These are phyloP conservation scores for Phytophthora podocarpi DNA, from an alignment of 352 stramenopile genomes.

Conservation along the genomic window DNA sequence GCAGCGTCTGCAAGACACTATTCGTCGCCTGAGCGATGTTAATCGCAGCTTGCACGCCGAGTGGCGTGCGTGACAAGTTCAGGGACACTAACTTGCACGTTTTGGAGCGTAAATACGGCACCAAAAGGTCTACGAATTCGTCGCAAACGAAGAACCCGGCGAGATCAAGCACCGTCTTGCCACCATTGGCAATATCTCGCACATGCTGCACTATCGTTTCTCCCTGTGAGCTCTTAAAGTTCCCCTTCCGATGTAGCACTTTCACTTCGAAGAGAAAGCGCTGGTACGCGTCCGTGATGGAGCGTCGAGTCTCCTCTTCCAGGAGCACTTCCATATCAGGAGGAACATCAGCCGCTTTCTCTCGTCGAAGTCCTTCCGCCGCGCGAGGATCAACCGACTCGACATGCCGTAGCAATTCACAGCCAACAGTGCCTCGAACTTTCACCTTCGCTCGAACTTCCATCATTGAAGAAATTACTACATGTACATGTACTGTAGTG, in stretches of 20 bases:
- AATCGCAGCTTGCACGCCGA: slow-evolving; percentile 51
- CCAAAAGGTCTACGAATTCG: slow-evolving; percentile 60
- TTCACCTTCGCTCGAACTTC: slow-evolving; percentile 34
- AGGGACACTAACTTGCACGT: slow-evolving; percentile 51
- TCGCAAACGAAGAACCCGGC: slow-evolving; percentile 61
- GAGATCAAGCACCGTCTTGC: slow-evolving; percentile 52
- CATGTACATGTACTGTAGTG: too few species aligned
- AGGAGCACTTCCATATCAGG: slow-evolving; percentile 55
- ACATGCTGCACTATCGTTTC: slow-evolving; percentile 62
- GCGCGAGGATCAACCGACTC: slow-evolving; percentile 61
- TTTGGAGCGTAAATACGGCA: slow-evolving; percentile 58
- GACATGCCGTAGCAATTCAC: slow-evolving; percentile 47
- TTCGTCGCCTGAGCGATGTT: slow-evolving; percentile 50
- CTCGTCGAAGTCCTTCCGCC: slow-evolving; percentile 56
- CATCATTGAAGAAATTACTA: slow-evolving; percentile 21
- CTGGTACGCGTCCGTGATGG: slow-evolving; percentile 70
- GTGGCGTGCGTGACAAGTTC: slow-evolving; percentile 55
- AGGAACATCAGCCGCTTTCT: slow-evolving; percentile 6
- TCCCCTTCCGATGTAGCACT: slow-evolving; percentile 59
- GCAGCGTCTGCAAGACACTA: slow-evolving; percentile 43
- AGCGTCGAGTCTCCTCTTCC: slow-evolving; percentile 65
- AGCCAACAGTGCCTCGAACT: slow-evolving; percentile 51
- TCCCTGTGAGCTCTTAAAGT: slow-evolving; percentile 68
- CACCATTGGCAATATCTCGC: slow-evolving; percentile 40
- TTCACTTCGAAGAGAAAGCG: slow-evolving; percentile 70